These are phyloP conservation scores for Aspergillus piperis DNA, from an alignment of 2,329 filamentous ascomycete genomes.

Conservation along the genomic window DNA sequence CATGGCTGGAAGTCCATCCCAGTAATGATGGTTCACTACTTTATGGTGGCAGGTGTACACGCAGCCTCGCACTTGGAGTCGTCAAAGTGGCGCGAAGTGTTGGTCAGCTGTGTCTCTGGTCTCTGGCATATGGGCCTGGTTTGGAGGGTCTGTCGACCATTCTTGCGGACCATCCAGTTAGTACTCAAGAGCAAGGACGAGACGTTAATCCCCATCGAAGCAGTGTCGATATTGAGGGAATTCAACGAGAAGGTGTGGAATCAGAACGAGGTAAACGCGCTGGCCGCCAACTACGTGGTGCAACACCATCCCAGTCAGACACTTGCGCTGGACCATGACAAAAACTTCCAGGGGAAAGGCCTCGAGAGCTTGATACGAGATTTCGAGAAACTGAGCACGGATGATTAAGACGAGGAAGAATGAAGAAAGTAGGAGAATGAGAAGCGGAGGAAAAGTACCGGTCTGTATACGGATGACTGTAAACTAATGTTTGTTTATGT, in stretches of 20 bases:
- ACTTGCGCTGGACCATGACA: neutral
- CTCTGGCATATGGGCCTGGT: slow-evolving; percentile 7
- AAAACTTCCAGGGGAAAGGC: neutral
- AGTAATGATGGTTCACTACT: slow-evolving; percentile 4
- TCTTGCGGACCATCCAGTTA: slow-evolving; percentile 2
- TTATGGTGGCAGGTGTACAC: neutral
- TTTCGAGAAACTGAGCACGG: neutral
- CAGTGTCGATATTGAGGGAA: neutral
- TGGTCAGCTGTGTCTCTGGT: slow-evolving; percentile 6
- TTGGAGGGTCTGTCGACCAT: slow-evolving; percentile 1
- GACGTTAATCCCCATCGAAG: neutral
- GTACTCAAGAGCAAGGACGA: neutral
- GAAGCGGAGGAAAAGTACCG: neutral
- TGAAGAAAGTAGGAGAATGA: neutral
- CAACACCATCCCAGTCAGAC: neutral
- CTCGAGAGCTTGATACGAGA: slow-evolving; percentile 6
- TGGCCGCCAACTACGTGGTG: neutral
- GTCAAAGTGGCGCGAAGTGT: slow-evolving; percentile 7
- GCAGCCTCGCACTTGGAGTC: slow-evolving; percentile 3
- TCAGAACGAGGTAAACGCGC: neutral
- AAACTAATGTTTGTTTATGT: neutral
- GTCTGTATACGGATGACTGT: neutral
- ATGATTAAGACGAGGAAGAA: neutral
- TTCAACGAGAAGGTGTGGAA: slow-evolving; percentile 6
- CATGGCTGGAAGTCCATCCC: slow-evolving; percentile 5